These are phyloP conservation scores for Otatea glauca DNA, from an alignment of 176 grass and related monocot species.

Conservation along the genomic window DNA sequence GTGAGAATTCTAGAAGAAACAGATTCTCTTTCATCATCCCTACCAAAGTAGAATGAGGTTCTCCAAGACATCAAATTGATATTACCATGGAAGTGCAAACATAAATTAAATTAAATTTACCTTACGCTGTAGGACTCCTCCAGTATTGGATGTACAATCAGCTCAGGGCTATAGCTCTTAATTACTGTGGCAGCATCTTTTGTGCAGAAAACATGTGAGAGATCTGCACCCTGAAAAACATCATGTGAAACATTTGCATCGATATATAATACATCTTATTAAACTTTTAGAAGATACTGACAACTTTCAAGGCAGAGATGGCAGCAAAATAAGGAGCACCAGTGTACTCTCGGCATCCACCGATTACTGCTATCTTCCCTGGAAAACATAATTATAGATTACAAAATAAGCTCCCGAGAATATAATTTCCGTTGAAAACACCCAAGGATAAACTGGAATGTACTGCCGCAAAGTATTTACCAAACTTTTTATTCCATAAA, in stretches of 20 bases:
- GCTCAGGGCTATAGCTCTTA: constrained; percentile 94
- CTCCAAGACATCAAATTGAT: not conserved
- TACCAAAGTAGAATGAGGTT: constrained; percentile 37
- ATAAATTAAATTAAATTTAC: constrained; percentile 48
- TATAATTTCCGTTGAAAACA: constrained; percentile 1
- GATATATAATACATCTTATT: not conserved
- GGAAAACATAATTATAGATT: constrained; percentile 23
- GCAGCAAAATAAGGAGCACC: constrained; percentile 96
- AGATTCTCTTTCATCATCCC: constrained; percentile 67
- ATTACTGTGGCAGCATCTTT: constrained; percentile 97
- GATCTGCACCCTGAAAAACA: constrained; percentile 80
- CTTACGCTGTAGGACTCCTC: constrained; percentile 93
- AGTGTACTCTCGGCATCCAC: constrained; percentile 97
- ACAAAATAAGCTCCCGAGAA: not conserved
- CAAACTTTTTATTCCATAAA: not conserved
- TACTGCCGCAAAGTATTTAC: not conserved
- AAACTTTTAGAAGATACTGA: constrained; percentile 51
- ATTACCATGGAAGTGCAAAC: not conserved
- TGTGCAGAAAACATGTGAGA: constrained; percentile 96
- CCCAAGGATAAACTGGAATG: not conserved
- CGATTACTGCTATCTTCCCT: constrained; percentile 91
- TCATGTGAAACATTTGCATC: constrained; percentile 30
- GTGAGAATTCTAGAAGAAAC: constrained; percentile 71
- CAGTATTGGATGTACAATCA: constrained; percentile 92
- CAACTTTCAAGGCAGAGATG: constrained; percentile 94